Base-by-base conservation (phyloP, 2,329 filamentous ascomycete genomes). In the Exophiala dermatitidis region DNA sequence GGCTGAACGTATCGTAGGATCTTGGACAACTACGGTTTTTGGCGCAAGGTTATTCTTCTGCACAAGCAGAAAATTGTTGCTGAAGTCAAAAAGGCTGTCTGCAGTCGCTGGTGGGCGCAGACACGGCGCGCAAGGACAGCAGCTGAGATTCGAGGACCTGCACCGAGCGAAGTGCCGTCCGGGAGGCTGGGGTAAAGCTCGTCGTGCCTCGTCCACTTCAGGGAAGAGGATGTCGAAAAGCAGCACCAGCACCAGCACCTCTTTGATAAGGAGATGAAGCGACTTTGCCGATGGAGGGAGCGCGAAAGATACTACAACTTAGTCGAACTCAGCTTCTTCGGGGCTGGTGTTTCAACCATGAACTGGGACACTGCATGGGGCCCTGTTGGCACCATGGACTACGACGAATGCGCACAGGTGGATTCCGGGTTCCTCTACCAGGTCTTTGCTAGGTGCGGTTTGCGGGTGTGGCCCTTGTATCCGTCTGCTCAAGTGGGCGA, bases 271-370 rank as follows among this genome's bases (percentile, higher is more conserved):
- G 19, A 19, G 19, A 19, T 19, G 19, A 19, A 19, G 19, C 19
- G 19, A 28, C 12, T 9, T 28, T 28, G n/a, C 4, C 26, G 45
- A 34, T 54, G 47, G 47, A 28, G 40, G 31, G 50, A 46, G 41
- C 46, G 46, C 19, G 29, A 30, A 12, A 19, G 44, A 42, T 6
- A 8, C 10, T 8, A 9, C 38, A 19, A 42, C 38, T 28, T 31
- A 46, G 43, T 36, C 29, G 50, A 36, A 29, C 44, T 8, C 31
- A 8, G 8, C 19, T 28, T 42, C 32, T 48, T 52, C 36, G 38
- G 50, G 56, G 44, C 50, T 56, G 56, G 56, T 58, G 56, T 58
- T 56, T 58, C 56, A 58, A 41, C 12, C 38, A 41, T 41, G 38
- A 41, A 58, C 49, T 45, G 47, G 45, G 40, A 57, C 54, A 19